These are phyloP conservation scores for Cydonia oblonga DNA, from an alignment of 331 rosid species.

Conservation along the genomic window DNA sequence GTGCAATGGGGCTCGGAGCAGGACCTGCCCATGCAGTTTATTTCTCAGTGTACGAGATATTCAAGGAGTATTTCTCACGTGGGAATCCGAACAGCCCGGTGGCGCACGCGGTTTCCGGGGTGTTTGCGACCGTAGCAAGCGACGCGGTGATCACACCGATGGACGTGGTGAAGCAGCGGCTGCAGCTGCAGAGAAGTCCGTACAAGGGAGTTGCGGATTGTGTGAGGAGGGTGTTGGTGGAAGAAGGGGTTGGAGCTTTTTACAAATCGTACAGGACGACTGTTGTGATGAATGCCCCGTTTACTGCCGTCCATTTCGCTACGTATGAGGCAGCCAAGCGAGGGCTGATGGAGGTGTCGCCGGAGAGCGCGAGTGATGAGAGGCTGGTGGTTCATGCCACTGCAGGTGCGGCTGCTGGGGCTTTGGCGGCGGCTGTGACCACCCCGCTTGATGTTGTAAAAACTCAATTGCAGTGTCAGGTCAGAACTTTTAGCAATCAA, in stretches of 20 bases:
- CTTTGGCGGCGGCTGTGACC: conserved; percentile 28
- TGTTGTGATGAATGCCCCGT: conserved; percentile 39
- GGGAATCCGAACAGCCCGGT: conserved; percentile 16
- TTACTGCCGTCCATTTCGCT: conserved; percentile 28
- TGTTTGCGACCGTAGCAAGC: conserved; percentile 32
- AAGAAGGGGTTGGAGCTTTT: conserved; percentile 42
- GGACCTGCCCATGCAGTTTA: conserved; percentile 40
- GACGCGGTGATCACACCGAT: conserved; percentile 46
- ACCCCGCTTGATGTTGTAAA: conserved; percentile 38
- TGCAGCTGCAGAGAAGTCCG: conserved; percentile 39
- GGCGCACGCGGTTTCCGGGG: conserved; percentile 21
- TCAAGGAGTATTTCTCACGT: conserved; percentile 16
- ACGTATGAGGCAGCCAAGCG: conserved; percentile 33
- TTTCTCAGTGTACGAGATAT: conserved; percentile 33
- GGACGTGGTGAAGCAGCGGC: conserved; percentile 54
- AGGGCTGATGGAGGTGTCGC: conserved; percentile 15
- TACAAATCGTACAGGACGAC: conserved; percentile 42
- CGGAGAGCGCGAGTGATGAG: conserved; percentile 19
- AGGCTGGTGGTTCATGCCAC: conserved; percentile 32
- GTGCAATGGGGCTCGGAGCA: conserved; percentile 36
- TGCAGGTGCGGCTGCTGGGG: conserved; percentile 32
- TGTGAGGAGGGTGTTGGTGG: conserved; percentile 30
- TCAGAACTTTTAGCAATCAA: neutral
- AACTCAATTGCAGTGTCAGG: conserved; percentile 41
- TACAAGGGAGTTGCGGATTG: conserved; percentile 40